A percentile compares a stretch with the other conserved stretches of the same genome.
Evolutionary conservation across 164 flowering plant genomes (phyloP).

Genomic region (Vitis cinerea): DNA sequence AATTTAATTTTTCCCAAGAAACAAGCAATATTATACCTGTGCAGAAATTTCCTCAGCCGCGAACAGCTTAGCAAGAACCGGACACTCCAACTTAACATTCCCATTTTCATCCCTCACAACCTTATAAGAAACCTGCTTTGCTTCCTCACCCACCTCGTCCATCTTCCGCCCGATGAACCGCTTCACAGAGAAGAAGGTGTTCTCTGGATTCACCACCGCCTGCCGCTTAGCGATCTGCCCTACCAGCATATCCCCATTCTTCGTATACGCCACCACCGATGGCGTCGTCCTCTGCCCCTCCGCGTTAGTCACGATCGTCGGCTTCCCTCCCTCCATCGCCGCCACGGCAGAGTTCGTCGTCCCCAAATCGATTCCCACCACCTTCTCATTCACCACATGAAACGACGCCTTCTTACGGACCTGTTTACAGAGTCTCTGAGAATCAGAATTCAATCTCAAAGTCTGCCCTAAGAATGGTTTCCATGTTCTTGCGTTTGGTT

Average conservation of each 20-base stretch:
- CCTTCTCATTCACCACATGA: too few species aligned
- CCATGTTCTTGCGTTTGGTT: too few species aligned
- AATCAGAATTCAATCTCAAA: too few species aligned
- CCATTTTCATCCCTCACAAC: constrained; percentile 67
- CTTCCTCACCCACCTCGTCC: constrained; percentile 59
- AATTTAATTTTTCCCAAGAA: not conserved
- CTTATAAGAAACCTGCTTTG: constrained; percentile 55
- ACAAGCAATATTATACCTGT: constrained; percentile 19
- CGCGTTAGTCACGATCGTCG: constrained; percentile 78
- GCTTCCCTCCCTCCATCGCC: constrained; percentile 67
- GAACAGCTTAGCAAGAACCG: constrained; percentile 52
- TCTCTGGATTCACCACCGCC: constrained; percentile 91
- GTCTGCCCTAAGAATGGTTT: too few species aligned
- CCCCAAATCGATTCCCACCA: too few species aligned
- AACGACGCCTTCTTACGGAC: too few species aligned
- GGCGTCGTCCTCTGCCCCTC: constrained; percentile 80
- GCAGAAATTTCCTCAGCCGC: constrained; percentile 46
- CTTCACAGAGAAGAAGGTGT: constrained; percentile 77
- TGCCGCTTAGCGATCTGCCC: constrained; percentile 97
- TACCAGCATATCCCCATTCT: constrained; percentile 77
- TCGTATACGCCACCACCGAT: constrained; percentile 94
- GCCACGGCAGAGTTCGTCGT: constrained; percentile 20
- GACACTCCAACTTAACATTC: constrained; percentile 63
- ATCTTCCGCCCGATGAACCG: constrained; percentile 67
- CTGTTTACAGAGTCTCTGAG: too few species aligned